Evolutionary conservation across 257 asterid species (phyloP).

Genomic region (Nicotiana benthamiana): DNA sequence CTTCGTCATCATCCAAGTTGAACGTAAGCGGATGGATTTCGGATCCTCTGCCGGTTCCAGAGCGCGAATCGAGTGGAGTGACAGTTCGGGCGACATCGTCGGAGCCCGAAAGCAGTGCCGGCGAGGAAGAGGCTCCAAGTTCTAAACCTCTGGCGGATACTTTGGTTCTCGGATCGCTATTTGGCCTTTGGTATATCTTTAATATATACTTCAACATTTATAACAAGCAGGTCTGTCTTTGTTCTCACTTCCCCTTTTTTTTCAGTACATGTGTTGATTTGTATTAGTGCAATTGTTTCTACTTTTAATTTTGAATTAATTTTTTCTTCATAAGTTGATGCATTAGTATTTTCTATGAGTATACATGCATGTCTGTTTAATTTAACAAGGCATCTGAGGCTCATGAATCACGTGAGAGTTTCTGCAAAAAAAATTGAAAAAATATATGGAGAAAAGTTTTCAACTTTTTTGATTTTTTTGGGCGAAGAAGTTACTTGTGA

Average conservation of each 20-base stretch:
- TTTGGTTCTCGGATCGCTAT: constrained; percentile 66
- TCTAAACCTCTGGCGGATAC: constrained; percentile 43
- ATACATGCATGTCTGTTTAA: too few species aligned
- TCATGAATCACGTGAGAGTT: too few species aligned
- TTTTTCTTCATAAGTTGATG: too few species aligned
- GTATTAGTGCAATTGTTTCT: neutral
- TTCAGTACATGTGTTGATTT: too few species aligned
- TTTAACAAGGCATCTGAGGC: too few species aligned
- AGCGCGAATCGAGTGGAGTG: constrained; percentile 22
- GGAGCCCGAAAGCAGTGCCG: constrained; percentile 32
- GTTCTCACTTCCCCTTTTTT: neutral
- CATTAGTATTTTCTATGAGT: too few species aligned
- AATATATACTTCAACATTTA: constrained; percentile 95
- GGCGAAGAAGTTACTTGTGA: too few species aligned
- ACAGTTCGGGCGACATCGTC: constrained; percentile 40
- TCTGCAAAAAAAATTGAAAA: too few species aligned
- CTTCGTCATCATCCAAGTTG: constrained; percentile 12
- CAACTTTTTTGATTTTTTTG: too few species aligned
- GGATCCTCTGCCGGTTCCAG: constrained; percentile 14
- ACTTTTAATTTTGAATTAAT: neutral
- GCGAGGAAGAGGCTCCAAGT: constrained; percentile 31
- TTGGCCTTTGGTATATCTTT: constrained; percentile 87
- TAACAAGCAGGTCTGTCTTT: constrained; percentile 64
- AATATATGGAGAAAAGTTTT: too few species aligned
- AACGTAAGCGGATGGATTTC: constrained; percentile 47